A percentile compares a stretch with the other conserved stretches of the same genome.
These are phyloP conservation scores for Dunaliella primolecta DNA, from an alignment of 139 green algal species.

Conservation along the genomic window DNA sequence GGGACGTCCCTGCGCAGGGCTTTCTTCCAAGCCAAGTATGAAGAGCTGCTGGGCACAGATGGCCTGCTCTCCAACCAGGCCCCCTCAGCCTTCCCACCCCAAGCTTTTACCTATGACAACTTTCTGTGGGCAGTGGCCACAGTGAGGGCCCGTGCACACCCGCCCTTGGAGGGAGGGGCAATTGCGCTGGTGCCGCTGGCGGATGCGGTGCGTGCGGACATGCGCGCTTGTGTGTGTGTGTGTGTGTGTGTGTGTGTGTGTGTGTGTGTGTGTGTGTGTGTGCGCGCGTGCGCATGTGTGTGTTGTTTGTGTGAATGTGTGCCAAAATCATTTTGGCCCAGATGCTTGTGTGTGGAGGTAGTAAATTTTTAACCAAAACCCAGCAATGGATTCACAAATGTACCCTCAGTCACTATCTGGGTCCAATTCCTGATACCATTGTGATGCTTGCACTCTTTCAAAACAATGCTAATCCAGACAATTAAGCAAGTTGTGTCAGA, in stretches of 20 bases:
- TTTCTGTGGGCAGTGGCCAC: slow-evolving; percentile 81
- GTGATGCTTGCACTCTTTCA: no score
- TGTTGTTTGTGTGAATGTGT: no score
- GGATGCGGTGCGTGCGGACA: slow-evolving; percentile 56
- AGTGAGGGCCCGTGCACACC: slow-evolving; percentile 64
- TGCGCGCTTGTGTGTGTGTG: neutral
- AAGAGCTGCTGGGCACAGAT: slow-evolving; percentile 44
- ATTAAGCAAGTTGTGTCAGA: no score
- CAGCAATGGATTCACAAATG: no score
- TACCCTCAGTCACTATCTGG: no score
- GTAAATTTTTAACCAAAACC: no score
- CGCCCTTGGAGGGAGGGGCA: slow-evolving; percentile 63
- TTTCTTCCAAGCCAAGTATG: slow-evolving; percentile 62
- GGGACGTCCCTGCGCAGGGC: slow-evolving; percentile 28
- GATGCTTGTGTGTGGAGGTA: no score
- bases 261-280: neutral
- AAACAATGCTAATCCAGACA: no score
- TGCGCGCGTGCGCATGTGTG: no score
- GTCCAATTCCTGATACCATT: no score
- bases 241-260: neutral
- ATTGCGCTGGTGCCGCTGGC: slow-evolving; percentile 78
- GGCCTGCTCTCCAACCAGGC: slow-evolving; percentile 33
- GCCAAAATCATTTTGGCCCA: neutral
- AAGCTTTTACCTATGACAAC: slow-evolving; percentile 50
- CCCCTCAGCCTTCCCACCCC: slow-evolving; percentile 45